phyloP scores from a whole-genome alignment of 192 early-diverging fungal species.

The Bifiguratus adelaidae region DNA sequence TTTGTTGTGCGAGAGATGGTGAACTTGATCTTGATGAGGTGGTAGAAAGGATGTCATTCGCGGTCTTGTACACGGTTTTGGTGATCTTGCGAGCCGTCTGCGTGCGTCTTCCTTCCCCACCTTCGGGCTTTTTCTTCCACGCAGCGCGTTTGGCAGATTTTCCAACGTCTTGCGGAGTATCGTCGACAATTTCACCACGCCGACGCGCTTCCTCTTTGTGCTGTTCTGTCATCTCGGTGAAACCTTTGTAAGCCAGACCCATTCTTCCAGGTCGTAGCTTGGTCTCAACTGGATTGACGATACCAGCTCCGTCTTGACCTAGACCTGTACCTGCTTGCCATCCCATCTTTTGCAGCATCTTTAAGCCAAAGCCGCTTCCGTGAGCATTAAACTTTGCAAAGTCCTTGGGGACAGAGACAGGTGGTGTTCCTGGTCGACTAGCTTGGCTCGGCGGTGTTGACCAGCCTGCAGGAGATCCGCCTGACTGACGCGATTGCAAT shows the following conservation, averaged over 20 bases:
- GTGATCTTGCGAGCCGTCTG: constrained; percentile 13
- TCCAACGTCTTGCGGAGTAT: constrained; percentile 19
- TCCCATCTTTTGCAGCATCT: constrained; percentile 86
- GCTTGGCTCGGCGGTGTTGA: constrained; percentile 1
- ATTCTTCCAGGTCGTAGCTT: constrained; percentile 67
- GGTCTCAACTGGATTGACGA: constrained; percentile 84
- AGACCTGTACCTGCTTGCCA: constrained; percentile 83
- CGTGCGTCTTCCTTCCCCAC: too few species aligned
- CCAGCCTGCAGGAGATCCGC: constrained; percentile 3
- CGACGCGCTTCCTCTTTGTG: constrained; percentile 37
- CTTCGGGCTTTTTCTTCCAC: constrained; percentile 34
- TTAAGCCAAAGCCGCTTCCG: constrained; percentile 65
- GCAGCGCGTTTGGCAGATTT: constrained; percentile 18
- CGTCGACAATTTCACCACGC: constrained; percentile 8
- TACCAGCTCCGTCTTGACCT: constrained; percentile 78
- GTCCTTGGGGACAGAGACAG: constrained; percentile 45
- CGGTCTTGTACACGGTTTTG: constrained; percentile 62
- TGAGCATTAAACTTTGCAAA: constrained; percentile 79
- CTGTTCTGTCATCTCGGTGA: constrained; percentile 66
- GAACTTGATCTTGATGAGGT: constrained; percentile 14
- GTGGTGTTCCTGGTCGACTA: constrained; percentile 11
- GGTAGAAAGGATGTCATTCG: constrained; percentile 57
- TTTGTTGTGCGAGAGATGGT: constrained; percentile 29
- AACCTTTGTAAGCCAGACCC: constrained; percentile 76
- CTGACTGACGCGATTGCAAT: constrained; percentile 2